Percentiles rank a stretch among this genome's conserved stretches.
phyloP scores from a whole-genome alignment of 176 grass and related monocot genomes.

The Hordeum marinum region DNA sequence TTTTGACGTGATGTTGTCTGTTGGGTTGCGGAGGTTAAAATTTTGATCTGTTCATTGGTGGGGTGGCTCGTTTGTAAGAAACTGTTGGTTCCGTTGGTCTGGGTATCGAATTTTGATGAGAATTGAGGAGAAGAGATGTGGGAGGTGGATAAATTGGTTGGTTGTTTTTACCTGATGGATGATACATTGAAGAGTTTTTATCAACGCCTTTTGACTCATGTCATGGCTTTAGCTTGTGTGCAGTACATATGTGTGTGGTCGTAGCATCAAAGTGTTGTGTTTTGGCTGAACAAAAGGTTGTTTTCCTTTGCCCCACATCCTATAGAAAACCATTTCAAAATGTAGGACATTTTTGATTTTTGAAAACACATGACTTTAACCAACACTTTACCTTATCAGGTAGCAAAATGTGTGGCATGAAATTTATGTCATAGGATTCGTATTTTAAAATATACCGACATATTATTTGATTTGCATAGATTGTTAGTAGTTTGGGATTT shows the following conservation, averaged over 20 bases:
- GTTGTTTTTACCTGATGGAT: not conserved
- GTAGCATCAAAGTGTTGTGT: not conserved
- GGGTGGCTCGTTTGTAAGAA: not conserved
- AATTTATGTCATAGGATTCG: not conserved
- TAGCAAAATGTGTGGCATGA: not conserved
- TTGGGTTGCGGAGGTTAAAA: not conserved
- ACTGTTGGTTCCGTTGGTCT: not conserved
- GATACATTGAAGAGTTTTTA: no score
- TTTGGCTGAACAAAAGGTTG: no score
- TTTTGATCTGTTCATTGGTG: slow-evolving; percentile 2
- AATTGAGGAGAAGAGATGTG: not conserved
- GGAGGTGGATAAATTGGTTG: not conserved
- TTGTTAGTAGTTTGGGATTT: no score
- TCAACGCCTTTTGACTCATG: not conserved
- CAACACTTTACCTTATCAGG: not conserved
- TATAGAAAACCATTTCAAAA: not conserved
- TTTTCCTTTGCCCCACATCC: not conserved
- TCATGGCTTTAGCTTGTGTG: not conserved
- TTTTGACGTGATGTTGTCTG: not conserved
- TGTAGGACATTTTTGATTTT: not conserved
- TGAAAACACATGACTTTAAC: not conserved
- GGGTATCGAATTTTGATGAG: not conserved
- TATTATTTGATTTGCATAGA: no score
- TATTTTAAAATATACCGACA: not conserved
- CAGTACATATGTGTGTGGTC: not conserved